These are phyloP conservation scores for Theobroma cacao DNA, from an alignment of 345 rosid species.

Conservation along the genomic window DNA sequence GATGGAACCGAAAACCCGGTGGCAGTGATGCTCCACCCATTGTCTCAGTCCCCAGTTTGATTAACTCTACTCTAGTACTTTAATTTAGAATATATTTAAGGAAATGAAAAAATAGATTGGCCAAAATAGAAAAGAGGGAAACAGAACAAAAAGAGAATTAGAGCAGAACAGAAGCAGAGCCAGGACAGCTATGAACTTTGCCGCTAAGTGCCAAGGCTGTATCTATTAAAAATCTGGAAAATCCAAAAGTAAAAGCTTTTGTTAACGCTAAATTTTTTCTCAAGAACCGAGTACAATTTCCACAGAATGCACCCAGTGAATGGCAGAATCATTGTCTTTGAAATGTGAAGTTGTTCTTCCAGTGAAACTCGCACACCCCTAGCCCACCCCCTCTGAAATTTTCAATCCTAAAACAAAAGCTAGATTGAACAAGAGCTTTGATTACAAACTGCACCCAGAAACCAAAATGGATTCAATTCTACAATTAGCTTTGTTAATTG, in stretches of 20 bases:
- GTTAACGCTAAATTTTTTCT: constrained; percentile 47
- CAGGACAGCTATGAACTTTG: background rate
- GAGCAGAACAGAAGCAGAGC: background rate
- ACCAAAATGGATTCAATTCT: constrained; percentile 8
- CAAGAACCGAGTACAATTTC: constrained; percentile 55
- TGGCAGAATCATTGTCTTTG: constrained; percentile 59
- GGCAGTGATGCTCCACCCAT: constrained; percentile 77
- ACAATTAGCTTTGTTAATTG: background rate
- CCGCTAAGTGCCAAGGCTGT: constrained; percentile 44
- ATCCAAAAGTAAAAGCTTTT: constrained; percentile 79
- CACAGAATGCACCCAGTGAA: constrained; percentile 46
- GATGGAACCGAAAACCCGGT: constrained; percentile 93
- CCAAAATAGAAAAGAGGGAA: constrained; percentile 4
- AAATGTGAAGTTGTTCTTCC: constrained; percentile 28
- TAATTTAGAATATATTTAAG: background rate
- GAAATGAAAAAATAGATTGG: background rate
- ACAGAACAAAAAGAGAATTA: constrained; percentile 1
- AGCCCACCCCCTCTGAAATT: constrained; percentile 24
- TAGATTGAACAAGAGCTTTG: constrained; percentile 2
- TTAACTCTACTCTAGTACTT: constrained; percentile 2
- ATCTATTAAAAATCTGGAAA: constrained; percentile 62
- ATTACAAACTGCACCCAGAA: constrained; percentile 28
- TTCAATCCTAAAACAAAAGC: constrained; percentile 14
- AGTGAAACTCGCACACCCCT: constrained; percentile 21
- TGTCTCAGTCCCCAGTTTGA: background rate